Evolutionary conservation across 2,329 filamentous ascomycete species (phyloP).

Genomic region (Penicillium sp.): DNA sequence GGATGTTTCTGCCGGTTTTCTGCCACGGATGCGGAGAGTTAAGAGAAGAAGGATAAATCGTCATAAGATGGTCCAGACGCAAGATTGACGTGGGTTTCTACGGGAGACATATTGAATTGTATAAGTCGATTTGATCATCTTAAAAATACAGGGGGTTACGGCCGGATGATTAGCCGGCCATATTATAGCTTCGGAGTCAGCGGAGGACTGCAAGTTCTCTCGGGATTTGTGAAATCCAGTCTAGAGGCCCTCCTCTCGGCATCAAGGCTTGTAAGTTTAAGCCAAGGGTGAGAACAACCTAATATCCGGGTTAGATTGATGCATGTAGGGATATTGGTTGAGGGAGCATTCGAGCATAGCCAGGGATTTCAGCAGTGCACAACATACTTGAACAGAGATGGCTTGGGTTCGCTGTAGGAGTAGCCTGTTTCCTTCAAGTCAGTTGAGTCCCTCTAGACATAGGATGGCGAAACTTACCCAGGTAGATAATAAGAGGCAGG

Average conservation of each 20-base stretch:
- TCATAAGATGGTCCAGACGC: background rate
- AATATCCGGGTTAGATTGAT: slow-evolving; percentile 14
- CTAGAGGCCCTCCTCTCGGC: background rate
- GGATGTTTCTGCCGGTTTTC: background rate
- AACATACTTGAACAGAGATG: slow-evolving; percentile 70
- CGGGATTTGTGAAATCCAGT: background rate
- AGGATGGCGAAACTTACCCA: slow-evolving; percentile 61
- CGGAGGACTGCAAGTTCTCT: background rate
- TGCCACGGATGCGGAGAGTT: slow-evolving; percentile 1
- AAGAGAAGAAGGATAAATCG: no score
- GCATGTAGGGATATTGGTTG: background rate
- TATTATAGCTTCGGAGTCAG: background rate
- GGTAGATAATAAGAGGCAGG: slow-evolving; percentile 92
- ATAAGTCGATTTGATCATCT: background rate
- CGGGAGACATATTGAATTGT: background rate
- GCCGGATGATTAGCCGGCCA: background rate
- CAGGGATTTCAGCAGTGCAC: slow-evolving; percentile 16
- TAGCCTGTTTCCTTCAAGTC: slow-evolving; percentile 62
- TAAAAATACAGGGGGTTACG: background rate
- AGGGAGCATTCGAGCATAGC: background rate
- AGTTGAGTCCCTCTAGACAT: slow-evolving; percentile 15
- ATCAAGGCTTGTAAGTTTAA: slow-evolving; percentile 22
- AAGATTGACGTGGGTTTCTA: background rate
- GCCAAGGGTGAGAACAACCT: slow-evolving; percentile 48
- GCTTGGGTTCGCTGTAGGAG: slow-evolving; percentile 88